Evolutionary conservation across 2,329 filamentous ascomycete genomes (phyloP), one percentile per base, ranked within the genome.

Genomic region (Anthostomella pinea): DNA sequence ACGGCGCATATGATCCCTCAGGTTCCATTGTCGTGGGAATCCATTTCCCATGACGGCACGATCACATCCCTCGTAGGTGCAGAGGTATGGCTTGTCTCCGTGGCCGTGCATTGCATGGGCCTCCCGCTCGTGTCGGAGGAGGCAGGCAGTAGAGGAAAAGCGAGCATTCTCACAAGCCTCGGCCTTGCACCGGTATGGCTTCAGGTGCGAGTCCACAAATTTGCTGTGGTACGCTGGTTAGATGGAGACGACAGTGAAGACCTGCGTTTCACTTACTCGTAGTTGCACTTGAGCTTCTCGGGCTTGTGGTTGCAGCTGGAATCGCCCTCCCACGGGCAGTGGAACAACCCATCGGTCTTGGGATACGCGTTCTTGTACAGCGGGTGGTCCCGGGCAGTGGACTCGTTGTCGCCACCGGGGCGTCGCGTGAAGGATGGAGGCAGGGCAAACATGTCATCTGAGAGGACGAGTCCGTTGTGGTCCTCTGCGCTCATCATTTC

Each of bases 231-330:
- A 22, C 17, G 31, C 27, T 34, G 36, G 42, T 53, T 43, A 51
- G 42, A 45, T 32, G 26, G 34, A 33, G 22, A 22, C 19, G 9
- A 15, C 14, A 15, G 13, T 15, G n/a, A 20, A 18, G 16, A 8
- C 18, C 13, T 13, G 18, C 3, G 30, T n/a, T 27, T 15, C 16
- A 69, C 87, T 78, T 83, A 95, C 90, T 96, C 90, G 62, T 96
- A 97, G 69, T 95, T 95, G 81, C 91, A 96, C 79, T 96, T 96
- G 54, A 97, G 85, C 71, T 94, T 93, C 59, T 94, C 93, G 25
- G 90, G 81, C 68, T 87, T 86, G 79, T 96, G 91, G 64, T 79
- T 85, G 77, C 91, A 97, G 57, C 62, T 71, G 20, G 67, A 39
- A 43, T 81, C 73, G 53, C 80, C 84, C 62, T 85, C 81, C 73